Conservation (phyloP, 2,329 filamentous ascomycete genomes). For the Fusarium albosuccineum region DNA sequence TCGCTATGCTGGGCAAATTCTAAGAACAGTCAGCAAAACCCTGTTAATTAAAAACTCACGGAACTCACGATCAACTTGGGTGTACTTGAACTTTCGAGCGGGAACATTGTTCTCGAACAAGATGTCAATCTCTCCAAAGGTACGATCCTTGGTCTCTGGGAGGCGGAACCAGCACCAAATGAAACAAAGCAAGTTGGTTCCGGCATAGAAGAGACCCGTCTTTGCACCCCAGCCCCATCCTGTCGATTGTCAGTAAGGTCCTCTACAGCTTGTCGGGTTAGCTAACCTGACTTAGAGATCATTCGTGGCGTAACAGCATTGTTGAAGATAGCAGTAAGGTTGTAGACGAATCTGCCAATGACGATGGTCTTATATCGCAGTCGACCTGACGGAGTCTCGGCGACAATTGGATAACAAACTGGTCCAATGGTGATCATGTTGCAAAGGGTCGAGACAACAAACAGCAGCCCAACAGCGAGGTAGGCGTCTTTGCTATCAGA, state of each 20-base stretch:
- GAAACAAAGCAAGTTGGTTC: slow-evolving; percentile 51
- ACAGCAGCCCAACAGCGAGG: neutral
- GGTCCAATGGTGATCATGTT: slow-evolving; percentile 6
- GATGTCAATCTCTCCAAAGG: slow-evolving; percentile 44
- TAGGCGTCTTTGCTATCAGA: slow-evolving; percentile 1
- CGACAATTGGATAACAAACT: neutral
- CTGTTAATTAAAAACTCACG: too few relatives aligned
- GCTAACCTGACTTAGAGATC: slow-evolving; percentile 1
- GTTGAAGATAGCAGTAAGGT: neutral
- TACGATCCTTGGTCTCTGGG: slow-evolving; percentile 42
- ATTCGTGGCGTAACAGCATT: slow-evolving; percentile 1
- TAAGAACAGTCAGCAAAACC: neutral
- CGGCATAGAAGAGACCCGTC: slow-evolving; percentile 31
- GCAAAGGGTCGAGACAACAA: neutral
- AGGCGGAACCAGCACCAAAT: slow-evolving; percentile 48
- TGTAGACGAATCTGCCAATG: slow-evolving; percentile 1
- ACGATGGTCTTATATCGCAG: slow-evolving; percentile 2
- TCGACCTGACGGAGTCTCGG: neutral
- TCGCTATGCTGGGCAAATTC: slow-evolving; percentile 4
- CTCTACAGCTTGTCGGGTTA: neutral
- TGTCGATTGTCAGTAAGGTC: neutral
- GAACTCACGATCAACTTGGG: slow-evolving; percentile 35
- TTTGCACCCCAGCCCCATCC: slow-evolving; percentile 15
- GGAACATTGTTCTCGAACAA: slow-evolving; percentile 36
- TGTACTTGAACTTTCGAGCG: slow-evolving; percentile 42